phyloP scores from a whole-genome alignment of 2,329 filamentous ascomycete species.

The Ilyonectria sp. region DNA sequence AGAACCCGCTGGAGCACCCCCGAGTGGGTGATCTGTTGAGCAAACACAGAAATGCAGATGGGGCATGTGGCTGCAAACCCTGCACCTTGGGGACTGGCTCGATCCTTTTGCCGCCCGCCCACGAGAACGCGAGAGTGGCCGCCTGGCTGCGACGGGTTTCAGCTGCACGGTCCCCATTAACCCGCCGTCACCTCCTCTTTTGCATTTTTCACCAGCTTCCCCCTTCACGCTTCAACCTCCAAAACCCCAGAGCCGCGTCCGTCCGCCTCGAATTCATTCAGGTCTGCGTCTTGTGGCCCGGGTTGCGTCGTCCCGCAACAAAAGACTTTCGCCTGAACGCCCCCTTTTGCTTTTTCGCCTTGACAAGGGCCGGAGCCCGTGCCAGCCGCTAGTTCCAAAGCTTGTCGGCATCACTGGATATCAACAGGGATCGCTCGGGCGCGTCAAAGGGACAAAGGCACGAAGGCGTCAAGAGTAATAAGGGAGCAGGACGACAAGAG shows the following conservation, averaged over 20 bases:
- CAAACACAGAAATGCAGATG: conserved; percentile 7
- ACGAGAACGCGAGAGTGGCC: conserved; percentile 17
- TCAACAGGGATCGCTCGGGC: conserved; percentile 46
- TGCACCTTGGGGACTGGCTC: background rate
- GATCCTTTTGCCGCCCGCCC: background rate
- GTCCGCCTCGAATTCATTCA: background rate
- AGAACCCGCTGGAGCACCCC: too few species aligned
- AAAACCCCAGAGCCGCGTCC: background rate
- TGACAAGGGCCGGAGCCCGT: conserved; percentile 47
- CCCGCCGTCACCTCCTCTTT: conserved; percentile 17
- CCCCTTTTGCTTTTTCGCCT: conserved; percentile 39
- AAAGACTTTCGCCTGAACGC: conserved; percentile 23
- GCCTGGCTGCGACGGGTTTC: conserved; percentile 23
- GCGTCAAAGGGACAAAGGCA: conserved; percentile 34
- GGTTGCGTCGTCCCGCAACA: conserved; percentile 31
- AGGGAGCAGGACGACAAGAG: conserved; percentile 31
- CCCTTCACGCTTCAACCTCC: background rate
- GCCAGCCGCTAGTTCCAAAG: conserved; percentile 45
- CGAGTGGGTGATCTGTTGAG: background rate
- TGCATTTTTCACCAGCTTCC: conserved; percentile 17
- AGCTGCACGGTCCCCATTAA: conserved; percentile 24
- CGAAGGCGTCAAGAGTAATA: conserved; percentile 36
- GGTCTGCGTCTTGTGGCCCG: conserved; percentile 4
- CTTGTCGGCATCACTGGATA: conserved; percentile 40
- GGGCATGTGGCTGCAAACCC: conserved; percentile 6